Conservation (phyloP, 306 rosid genomes). For the Trifolium pratense region DNA sequence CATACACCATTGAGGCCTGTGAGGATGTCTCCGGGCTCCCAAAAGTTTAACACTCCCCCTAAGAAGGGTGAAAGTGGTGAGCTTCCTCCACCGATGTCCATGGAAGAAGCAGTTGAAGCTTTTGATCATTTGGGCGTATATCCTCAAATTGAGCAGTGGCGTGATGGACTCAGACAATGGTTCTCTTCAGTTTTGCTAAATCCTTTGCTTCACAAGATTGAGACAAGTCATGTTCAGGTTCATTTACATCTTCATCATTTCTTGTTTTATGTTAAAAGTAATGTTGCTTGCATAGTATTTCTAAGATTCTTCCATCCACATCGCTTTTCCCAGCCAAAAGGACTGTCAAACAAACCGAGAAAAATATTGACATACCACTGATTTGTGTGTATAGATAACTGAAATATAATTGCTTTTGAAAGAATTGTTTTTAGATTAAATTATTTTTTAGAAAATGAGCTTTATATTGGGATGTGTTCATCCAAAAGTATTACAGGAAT, state of each 20-base stretch:
- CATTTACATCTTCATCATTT: slow-evolving; percentile 30
- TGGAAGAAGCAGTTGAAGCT: slow-evolving; percentile 83
- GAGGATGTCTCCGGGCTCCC: slow-evolving; percentile 96
- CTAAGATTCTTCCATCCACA: neutral
- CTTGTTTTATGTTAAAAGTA: slow-evolving; percentile 27
- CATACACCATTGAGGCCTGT: slow-evolving; percentile 90
- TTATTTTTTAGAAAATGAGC: slow-evolving; percentile 20
- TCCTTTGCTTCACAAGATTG: slow-evolving; percentile 76
- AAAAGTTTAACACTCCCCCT: slow-evolving; percentile 88
- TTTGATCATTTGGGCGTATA: slow-evolving; percentile 80
- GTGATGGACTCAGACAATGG: slow-evolving; percentile 90
- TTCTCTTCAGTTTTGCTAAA: slow-evolving; percentile 78
- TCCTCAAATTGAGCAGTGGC: slow-evolving; percentile 97
- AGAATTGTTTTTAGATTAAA: slow-evolving; percentile 3
- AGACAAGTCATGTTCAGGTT: slow-evolving; percentile 90
- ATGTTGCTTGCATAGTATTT: slow-evolving; percentile 26
- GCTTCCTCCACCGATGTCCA: slow-evolving; percentile 90
- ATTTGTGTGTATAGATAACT: neutral
- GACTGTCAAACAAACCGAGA: slow-evolving; percentile 15
- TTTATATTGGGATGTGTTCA: slow-evolving; percentile 25
- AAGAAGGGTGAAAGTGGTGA: slow-evolving; percentile 92
- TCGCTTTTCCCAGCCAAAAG: neutral
- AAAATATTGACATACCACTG: neutral
- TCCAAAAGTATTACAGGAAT: slow-evolving; percentile 1
- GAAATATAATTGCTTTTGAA: slow-evolving; percentile 1